Base-by-base conservation (phyloP, 2,329 filamentous ascomycete species). In the Achaetomium macrosporum region DNA sequence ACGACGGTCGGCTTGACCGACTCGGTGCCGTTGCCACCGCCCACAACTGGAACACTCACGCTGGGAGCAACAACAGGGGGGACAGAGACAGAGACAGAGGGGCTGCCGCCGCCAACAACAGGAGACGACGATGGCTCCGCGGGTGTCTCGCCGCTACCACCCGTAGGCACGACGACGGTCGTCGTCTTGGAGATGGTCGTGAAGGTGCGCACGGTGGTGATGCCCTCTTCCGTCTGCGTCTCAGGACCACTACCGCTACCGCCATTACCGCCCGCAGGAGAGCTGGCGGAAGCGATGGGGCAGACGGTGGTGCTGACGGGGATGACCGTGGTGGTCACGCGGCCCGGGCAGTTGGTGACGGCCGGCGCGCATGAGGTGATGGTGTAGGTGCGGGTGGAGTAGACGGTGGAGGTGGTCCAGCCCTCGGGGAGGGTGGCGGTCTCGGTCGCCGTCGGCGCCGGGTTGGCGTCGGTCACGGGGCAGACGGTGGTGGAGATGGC, bases 401-500 rank as follows among this genome's bases (percentile, higher is more conserved):
- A 63, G 45, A 64, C 29, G 42, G 59, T 61, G 5, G 59, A 59
- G 20, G 55, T 58, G 44, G 54, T 57, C 47, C 51, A 59, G 56
- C 49, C 47, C 6, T 35, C 39, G 37, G 47, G 37, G 16, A 42
- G 39, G 13, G 42, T 30, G 30, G 17, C 9, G 36, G 15, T 30
- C 33, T 13, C 13, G 37, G 35, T 40, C 41, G 42, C 35, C 40
- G 36, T 40, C n/a, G 49, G 54, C 16, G 42, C 37, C 12, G 50
- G 16, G 15, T 35, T 42, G 43, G 50, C 53, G 35, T 53, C 55
- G 20, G 59, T 61, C 19, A 74, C 66, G 11, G 73, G 73, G 67
- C 72, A 74, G 50, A 74, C 63, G 41, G 71, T 74, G 36, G 67
- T 71, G 46, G 62, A 49, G 41, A 65, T 59, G 39, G 66, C 57